phyloP scores from a whole-genome alignment of 768 basidiomycete genomes.

The Lentinula lateritia region DNA sequence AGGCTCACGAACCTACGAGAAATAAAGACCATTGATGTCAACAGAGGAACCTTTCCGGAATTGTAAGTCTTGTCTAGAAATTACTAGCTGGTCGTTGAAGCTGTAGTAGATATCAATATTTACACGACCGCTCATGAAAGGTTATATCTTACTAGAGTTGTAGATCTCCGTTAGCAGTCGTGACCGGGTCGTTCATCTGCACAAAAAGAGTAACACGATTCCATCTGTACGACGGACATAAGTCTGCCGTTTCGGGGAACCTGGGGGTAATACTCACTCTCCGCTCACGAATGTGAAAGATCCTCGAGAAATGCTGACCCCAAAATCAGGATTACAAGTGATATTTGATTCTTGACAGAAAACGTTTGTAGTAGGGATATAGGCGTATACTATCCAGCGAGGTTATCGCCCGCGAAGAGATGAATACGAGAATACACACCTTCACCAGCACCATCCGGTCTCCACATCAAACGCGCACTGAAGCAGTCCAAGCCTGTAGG shows the following conservation, averaged over 20 bases:
- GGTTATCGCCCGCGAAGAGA: slow-evolving; percentile 3
- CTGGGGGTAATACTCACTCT: slow-evolving; percentile 40
- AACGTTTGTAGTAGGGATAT: slow-evolving; percentile 60
- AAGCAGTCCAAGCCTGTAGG: slow-evolving; percentile 68
- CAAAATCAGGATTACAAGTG: slow-evolving; percentile 70
- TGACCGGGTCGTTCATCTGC: slow-evolving; percentile 66
- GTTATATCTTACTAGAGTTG: slow-evolving; percentile 51
- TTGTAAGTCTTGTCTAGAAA: slow-evolving; percentile 57
- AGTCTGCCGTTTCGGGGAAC: background rate
- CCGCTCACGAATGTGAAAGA: slow-evolving; percentile 57
- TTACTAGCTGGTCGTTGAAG: slow-evolving; percentile 62
- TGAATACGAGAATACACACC: slow-evolving; percentile 33
- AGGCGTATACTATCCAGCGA: slow-evolving; percentile 61
- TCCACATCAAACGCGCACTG: slow-evolving; percentile 74
- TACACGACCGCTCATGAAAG: background rate
- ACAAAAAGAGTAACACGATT: slow-evolving; percentile 67
- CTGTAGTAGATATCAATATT: slow-evolving; percentile 24
- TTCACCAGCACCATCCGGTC: slow-evolving; percentile 59
- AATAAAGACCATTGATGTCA: slow-evolving; percentile 64
- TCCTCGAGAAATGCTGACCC: slow-evolving; percentile 68
- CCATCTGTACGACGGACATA: slow-evolving; percentile 41
- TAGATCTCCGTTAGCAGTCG: slow-evolving; percentile 70
- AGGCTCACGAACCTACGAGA: slow-evolving; percentile 50
- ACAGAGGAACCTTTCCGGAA: slow-evolving; percentile 52
- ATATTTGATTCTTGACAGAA: slow-evolving; percentile 53